Evolutionary conservation across 148 eudicot genomes (phyloP).

Genomic region (Dianthus caryophyllus): DNA sequence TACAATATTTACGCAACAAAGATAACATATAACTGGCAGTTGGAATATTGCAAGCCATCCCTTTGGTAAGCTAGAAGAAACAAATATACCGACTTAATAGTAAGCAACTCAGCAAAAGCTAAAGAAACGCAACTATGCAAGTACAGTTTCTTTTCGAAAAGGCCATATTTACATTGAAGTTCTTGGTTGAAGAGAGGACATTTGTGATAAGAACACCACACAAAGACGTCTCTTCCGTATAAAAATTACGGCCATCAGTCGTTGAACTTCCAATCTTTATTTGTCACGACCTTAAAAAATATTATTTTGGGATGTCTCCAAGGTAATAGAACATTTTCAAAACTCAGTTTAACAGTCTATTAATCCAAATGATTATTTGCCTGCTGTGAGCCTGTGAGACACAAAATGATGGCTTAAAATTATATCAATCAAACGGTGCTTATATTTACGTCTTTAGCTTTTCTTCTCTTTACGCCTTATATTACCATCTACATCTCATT

Average conservation of each 20-base stretch:
- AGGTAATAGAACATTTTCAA: background rate
- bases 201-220: background rate
- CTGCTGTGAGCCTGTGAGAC: too few relatives aligned
- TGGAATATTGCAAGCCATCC: too few relatives aligned
- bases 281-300: background rate
- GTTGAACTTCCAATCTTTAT: background rate
- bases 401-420: too few relatives aligned
- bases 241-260: background rate
- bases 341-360: too few relatives aligned
- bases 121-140: background rate
- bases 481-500: too few relatives aligned
- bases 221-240: background rate
- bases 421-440: too few relatives aligned
- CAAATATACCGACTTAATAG: background rate
- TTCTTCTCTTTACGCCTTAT: too few relatives aligned
- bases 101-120: background rate
- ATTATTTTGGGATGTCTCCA: background rate
- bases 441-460: too few relatives aligned
- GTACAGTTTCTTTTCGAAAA: background rate
- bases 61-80: too few relatives aligned
- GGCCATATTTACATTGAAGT: background rate
- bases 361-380: too few relatives aligned
- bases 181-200: background rate
- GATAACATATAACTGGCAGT: slow-evolving; percentile 1
- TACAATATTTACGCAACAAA: background rate